These are phyloP conservation scores for Kwoniella shandongensis DNA, from an alignment of 768 basidiomycete genomes.

Conservation along the genomic window DNA sequence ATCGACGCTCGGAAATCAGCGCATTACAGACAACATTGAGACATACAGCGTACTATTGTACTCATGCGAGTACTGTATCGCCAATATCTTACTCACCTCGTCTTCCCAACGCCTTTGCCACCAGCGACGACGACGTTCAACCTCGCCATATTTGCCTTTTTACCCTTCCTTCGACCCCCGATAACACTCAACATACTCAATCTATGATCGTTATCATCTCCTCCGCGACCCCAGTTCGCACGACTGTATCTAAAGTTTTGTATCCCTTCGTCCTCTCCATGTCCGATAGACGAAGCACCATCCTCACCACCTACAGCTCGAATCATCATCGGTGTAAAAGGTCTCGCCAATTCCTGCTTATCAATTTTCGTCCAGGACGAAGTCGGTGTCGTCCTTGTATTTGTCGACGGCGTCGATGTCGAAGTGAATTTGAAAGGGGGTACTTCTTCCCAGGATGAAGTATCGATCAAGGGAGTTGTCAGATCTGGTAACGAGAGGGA, in stretches of 20 bases:
- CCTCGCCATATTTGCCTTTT: constrained; percentile 21
- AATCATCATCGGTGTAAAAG: constrained; percentile 27
- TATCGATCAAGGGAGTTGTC: constrained; percentile 38
- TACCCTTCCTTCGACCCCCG: constrained; percentile 9
- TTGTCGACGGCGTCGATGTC: constrained; percentile 1
- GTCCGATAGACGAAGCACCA: neutral
- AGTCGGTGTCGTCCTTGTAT: neutral
- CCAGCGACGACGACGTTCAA: constrained; percentile 44
- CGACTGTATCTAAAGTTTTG: constrained; percentile 19
- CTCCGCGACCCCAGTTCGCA: constrained; percentile 13
- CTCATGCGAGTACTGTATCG: too few relatives aligned
- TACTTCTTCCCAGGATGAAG: constrained; percentile 35
- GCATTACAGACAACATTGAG: too few relatives aligned
- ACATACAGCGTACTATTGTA: too few relatives aligned
- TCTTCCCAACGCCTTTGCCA: constrained; percentile 43
- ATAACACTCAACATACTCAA: constrained; percentile 13
- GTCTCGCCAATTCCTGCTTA: constrained; percentile 41
- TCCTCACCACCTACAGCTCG: neutral
- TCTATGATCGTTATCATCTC: neutral
- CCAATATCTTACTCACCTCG: constrained; percentile 40
- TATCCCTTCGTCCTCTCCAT: neutral
- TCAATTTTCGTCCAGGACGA: too few relatives aligned
- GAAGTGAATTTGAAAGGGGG: constrained; percentile 21
- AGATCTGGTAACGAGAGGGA: constrained; percentile 45
- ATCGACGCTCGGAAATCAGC: too few relatives aligned